Conservation (phyloP, 495 filamentous ascomycete species). For the Penicillium lividum region DNA sequence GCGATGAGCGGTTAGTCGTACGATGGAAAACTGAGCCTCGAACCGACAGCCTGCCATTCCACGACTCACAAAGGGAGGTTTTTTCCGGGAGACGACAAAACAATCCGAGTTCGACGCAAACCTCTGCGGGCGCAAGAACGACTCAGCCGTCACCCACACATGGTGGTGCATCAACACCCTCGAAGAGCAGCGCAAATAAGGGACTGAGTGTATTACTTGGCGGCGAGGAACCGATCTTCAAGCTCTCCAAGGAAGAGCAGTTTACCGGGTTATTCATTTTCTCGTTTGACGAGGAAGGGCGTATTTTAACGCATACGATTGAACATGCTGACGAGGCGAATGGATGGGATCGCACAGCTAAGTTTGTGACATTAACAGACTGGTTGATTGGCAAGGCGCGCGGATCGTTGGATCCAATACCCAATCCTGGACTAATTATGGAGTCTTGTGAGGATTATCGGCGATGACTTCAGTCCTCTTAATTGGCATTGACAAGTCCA, state of each 20-base stretch:
- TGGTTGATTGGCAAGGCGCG: slow-evolving; percentile 75
- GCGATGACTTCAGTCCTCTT: not conserved
- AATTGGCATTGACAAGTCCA: not conserved
- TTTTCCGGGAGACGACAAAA: not conserved
- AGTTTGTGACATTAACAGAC: slow-evolving; percentile 82
- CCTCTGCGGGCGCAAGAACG: not conserved
- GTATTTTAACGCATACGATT: slow-evolving; percentile 84
- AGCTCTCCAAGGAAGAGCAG: slow-evolving; percentile 61
- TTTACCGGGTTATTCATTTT: slow-evolving; percentile 83
- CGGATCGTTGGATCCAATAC: slow-evolving; percentile 45
- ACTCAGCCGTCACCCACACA: slow-evolving; percentile 6
- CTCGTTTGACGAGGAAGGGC: slow-evolving; percentile 88
- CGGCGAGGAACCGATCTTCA: slow-evolving; percentile 70
- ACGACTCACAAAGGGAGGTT: slow-evolving; percentile 3
- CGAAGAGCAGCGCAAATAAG: slow-evolving; percentile 37
- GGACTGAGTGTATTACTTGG: slow-evolving; percentile 47
- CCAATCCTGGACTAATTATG: slow-evolving; percentile 36
- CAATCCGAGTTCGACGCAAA: slow-evolving; percentile 2
- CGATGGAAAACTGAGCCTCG: slow-evolving; percentile 71
- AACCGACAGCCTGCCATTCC: slow-evolving; percentile 32
- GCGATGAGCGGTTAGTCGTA: slow-evolving; percentile 79
- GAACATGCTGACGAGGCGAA: slow-evolving; percentile 84
- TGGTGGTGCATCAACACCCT: slow-evolving; percentile 19
- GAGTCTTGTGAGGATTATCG: slow-evolving; percentile 25
- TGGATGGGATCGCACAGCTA: slow-evolving; percentile 67